Evolutionary conservation across 2,329 filamentous ascomycete genomes (phyloP).

Genomic region (Bertia moriformis): DNA sequence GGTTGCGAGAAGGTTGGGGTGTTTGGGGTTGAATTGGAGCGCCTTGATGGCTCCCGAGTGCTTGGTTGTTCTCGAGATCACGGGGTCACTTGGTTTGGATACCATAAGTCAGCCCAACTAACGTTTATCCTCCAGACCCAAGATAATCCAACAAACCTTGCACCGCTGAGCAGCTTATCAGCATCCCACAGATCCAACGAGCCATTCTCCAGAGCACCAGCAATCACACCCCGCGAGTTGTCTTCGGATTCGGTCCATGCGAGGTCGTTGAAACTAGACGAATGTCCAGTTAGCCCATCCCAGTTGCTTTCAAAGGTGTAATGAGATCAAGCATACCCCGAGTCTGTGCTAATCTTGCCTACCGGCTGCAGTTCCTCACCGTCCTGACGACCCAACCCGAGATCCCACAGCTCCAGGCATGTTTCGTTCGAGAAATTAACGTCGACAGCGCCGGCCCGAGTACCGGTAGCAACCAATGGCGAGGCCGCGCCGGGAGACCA

Average conservation of each 20-base stretch:
- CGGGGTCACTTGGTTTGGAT: slow-evolving; percentile 40
- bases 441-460: slow-evolving; percentile 84
- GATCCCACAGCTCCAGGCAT: slow-evolving; percentile 89
- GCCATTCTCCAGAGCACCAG: slow-evolving; percentile 87
- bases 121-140: background rate
- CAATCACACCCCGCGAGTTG: slow-evolving; percentile 75
- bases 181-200: slow-evolving; percentile 90
- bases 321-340: slow-evolving; percentile 42
- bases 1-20: slow-evolving; percentile 80
- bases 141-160: slow-evolving; percentile 7
- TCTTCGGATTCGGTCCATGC: slow-evolving; percentile 78
- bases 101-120: background rate
- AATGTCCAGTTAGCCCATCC: background rate
- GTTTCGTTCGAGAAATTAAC: slow-evolving; percentile 97
- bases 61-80: slow-evolving; percentile 75
- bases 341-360: slow-evolving; percentile 72
- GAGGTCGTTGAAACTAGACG: slow-evolving; percentile 78
- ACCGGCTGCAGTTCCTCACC: slow-evolving; percentile 74
- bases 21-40: slow-evolving; percentile 88
- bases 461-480: slow-evolving; percentile 82
- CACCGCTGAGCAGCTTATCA: slow-evolving; percentile 43
- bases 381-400: slow-evolving; percentile 64
- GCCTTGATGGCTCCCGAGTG: slow-evolving; percentile 88
- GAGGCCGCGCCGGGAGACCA: slow-evolving; percentile 75
- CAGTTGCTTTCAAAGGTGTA: slow-evolving; percentile 8